phyloP scores from a whole-genome alignment of 305 asterid genomes.

The Fraxinus xanthoxyloides region DNA sequence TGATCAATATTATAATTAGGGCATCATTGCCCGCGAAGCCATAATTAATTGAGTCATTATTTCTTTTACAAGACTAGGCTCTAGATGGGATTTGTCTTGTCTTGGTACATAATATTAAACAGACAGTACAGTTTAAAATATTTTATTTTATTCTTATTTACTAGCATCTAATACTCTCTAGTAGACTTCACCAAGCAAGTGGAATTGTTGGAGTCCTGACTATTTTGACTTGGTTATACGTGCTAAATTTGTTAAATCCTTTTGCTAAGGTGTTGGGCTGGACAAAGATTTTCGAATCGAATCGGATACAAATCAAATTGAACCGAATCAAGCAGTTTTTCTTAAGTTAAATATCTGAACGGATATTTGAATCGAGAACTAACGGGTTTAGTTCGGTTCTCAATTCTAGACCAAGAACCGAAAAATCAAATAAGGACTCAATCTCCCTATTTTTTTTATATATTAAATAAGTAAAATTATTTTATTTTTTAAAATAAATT shows the following conservation, averaged over 20 bases:
- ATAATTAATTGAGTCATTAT: not conserved
- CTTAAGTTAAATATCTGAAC: too few species aligned
- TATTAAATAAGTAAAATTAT: too few species aligned
- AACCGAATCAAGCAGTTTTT: too few species aligned
- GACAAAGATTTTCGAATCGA: too few species aligned
- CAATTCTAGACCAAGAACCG: too few species aligned
- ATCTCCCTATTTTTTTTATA: too few species aligned
- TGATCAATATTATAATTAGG: not conserved
- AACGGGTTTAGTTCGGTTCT: too few species aligned
- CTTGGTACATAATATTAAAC: not conserved
- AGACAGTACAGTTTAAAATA: not conserved
- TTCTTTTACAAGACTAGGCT: not conserved
- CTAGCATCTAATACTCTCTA: not conserved
- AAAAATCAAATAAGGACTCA: too few species aligned
- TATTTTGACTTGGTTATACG: not conserved
- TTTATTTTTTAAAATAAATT: too few species aligned
- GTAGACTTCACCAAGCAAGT: not conserved
- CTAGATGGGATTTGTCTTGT: not conserved
- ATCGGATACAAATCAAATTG: too few species aligned
- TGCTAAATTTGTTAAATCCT: not conserved
- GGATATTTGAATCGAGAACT: too few species aligned
- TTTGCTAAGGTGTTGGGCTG: not conserved
- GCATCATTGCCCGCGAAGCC: not conserved
- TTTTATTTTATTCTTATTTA: not conserved
- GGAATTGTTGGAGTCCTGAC: not conserved